Conservation (phyloP, 2,329 filamentous ascomycete species). For the Fonsecaea pugnacius region DNA sequence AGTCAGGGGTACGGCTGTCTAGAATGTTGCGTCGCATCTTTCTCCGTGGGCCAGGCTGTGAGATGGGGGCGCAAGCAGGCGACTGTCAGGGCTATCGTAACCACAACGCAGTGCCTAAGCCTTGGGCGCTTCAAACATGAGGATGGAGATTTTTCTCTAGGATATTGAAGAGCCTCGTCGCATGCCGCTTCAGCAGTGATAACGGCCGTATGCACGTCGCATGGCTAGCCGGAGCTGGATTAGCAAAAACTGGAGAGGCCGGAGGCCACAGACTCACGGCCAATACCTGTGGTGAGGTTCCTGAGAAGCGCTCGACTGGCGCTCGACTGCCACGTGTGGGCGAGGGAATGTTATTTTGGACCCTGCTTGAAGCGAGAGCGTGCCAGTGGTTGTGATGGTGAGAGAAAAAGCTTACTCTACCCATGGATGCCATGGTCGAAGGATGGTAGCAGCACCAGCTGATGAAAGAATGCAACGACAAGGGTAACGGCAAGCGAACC, state of each 20-base stretch:
- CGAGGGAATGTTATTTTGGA: conserved; percentile 9
- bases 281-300: conserved; percentile 12
- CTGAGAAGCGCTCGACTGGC: conserved; percentile 6
- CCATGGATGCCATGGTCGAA: neutral
- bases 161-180: conserved; percentile 27
- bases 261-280: neutral
- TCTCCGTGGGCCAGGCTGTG: conserved; percentile 16
- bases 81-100: conserved; percentile 3
- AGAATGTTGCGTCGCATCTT: conserved; percentile 22
- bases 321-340: conserved; percentile 15
- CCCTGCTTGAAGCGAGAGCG: neutral
- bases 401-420: conserved; percentile 1
- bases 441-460: neutral
- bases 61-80: conserved; percentile 12
- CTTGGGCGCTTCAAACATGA: conserved; percentile 2
- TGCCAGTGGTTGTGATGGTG: neutral
- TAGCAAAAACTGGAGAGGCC: conserved; percentile 22
- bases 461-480: neutral
- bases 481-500: conserved; percentile 2
- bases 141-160: conserved; percentile 12
- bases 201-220: conserved; percentile 23
- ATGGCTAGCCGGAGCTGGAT: conserved; percentile 25
- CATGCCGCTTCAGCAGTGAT: conserved; percentile 5
- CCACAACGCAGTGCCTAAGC: conserved; percentile 8
- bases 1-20: conserved; percentile 12